Evolutionary conservation across 495 filamentous ascomycete species (phyloP).

Genomic region (Immersiella caudata): DNA sequence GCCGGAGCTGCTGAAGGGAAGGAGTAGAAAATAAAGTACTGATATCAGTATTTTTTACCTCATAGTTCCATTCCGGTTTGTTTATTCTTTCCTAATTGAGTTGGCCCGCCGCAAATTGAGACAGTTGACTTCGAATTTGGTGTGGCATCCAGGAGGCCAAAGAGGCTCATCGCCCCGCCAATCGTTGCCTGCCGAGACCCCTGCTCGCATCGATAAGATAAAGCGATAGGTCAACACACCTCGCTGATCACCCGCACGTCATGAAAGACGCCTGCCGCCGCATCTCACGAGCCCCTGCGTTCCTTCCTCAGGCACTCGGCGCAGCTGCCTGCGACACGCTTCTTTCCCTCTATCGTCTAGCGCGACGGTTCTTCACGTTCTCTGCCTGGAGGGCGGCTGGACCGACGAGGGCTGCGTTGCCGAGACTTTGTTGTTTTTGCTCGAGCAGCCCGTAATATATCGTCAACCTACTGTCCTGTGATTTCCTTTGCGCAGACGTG

Average conservation of each 20-base stretch:
- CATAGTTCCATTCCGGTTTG: too few species aligned
- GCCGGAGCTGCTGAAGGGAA: too few species aligned
- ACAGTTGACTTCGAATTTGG: neutral
- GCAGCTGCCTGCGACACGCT: neutral
- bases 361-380: slow-evolving; percentile 2
- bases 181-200: neutral
- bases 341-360: slow-evolving; percentile 6
- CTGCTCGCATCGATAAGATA: slow-evolving; percentile 22
- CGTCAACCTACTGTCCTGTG: neutral
- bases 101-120: too few species aligned
- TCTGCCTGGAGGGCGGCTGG: neutral
- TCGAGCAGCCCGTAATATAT: neutral
- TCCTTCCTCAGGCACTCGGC: slow-evolving; percentile 3
- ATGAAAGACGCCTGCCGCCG: neutral
- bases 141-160: neutral
- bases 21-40: too few species aligned
- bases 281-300: slow-evolving; percentile 2
- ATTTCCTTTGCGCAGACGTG: neutral
- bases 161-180: neutral
- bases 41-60: too few species aligned
- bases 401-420: neutral
- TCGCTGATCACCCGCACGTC: slow-evolving; percentile 14
- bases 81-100: too few species aligned
- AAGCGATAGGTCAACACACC: slow-evolving; percentile 12
- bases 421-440: neutral